A percentile compares a stretch with the other conserved stretches of the same genome.
Evolutionary conservation across 768 basidiomycete genomes (phyloP).

Genomic region (Naganishia friedmannii): DNA sequence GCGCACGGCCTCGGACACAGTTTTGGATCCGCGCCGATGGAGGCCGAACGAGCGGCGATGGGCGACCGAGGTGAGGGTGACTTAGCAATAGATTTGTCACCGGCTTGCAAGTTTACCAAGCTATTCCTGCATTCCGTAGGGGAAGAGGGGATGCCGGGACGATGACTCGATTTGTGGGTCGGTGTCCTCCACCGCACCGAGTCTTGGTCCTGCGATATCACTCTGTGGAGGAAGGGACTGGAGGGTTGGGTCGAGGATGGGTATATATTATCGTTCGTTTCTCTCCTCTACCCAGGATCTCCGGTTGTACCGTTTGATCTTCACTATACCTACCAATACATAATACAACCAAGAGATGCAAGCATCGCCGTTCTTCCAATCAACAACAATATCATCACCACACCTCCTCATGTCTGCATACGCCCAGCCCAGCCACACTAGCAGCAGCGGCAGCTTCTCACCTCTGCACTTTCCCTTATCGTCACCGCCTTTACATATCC

Average conservation of each 20-base stretch:
- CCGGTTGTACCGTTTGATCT: neutral
- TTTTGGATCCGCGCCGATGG: too few relatives aligned
- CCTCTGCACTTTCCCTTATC: slow-evolving; percentile 14
- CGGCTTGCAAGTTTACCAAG: neutral
- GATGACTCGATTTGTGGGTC: neutral
- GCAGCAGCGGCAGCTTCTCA: neutral
- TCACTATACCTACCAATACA: neutral
- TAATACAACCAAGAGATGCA: neutral
- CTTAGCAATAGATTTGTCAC: slow-evolving; percentile 7
- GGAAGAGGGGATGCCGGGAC: slow-evolving; percentile 12
- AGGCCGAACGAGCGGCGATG: too few relatives aligned
- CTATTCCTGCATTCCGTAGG: neutral
- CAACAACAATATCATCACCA: slow-evolving; percentile 13
- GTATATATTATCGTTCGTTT: neutral
- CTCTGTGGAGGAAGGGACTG: neutral
- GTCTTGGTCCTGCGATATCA: slow-evolving; percentile 13
- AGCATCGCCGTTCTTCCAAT: neutral
- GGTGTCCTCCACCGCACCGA: neutral
- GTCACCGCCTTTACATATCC: slow-evolving; percentile 18
- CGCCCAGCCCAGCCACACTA: neutral
- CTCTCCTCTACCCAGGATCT: neutral
- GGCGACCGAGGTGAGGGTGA: neutral
- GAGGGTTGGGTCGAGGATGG: too few relatives aligned
- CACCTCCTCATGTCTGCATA: slow-evolving; percentile 7
- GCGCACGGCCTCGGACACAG: too few relatives aligned